Conservation (phyloP, 257 asterid genomes). For the Linderniella brevidens region DNA sequence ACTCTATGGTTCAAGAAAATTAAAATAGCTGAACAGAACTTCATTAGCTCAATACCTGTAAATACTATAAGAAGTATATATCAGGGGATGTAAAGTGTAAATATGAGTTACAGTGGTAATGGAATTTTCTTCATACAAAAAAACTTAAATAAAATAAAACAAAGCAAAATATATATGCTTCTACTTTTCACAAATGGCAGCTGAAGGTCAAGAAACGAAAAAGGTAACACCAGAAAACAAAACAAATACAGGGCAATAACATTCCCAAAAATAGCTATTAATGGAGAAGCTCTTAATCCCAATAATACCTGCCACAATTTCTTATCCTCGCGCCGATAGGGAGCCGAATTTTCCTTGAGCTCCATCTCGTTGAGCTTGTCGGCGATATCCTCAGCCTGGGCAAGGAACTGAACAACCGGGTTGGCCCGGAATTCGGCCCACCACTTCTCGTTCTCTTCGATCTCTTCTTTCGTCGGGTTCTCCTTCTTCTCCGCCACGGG, state of each 20-base stretch:
- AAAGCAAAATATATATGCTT: too few species aligned
- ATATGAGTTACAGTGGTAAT: too few species aligned
- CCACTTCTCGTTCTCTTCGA: conserved; percentile 75
- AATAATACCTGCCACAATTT: conserved; percentile 59
- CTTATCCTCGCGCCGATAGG: conserved; percentile 58
- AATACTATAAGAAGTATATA: too few species aligned
- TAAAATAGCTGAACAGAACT: too few species aligned
- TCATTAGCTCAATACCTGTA: too few species aligned
- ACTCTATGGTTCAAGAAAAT: too few species aligned
- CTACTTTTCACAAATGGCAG: too few species aligned
- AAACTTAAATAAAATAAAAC: too few species aligned
- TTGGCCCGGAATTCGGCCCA: conserved; percentile 44
- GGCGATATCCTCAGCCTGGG: conserved; percentile 65
- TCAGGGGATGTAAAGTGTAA: too few species aligned
- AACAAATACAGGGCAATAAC: too few species aligned
- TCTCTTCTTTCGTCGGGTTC: conserved; percentile 53
- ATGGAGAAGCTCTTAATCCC: background rate
- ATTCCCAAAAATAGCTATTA: background rate
- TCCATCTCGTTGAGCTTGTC: conserved; percentile 64
- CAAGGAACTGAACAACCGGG: conserved; percentile 68
- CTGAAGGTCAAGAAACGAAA: too few species aligned
- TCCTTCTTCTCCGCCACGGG: conserved; percentile 61
- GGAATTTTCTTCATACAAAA: too few species aligned
- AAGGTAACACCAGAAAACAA: background rate
- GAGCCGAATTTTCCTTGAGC: conserved; percentile 49